A percentile compares a stretch with the other conserved stretches of the same genome.
phyloP scores from a whole-genome alignment of 2,329 filamentous ascomycete genomes.

The Sarocladium oryzae region DNA sequence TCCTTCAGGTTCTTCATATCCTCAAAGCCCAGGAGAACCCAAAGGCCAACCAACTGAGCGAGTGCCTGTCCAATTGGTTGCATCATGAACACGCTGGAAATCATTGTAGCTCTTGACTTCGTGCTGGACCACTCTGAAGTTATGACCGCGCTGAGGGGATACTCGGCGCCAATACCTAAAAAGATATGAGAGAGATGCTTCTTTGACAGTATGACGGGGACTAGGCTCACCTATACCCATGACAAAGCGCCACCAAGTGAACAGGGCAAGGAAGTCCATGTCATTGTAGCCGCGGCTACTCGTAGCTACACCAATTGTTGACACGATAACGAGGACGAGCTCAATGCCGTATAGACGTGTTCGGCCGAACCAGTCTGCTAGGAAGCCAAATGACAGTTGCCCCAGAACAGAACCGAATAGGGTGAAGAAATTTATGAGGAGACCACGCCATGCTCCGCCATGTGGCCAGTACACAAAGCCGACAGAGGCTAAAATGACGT shows the following conservation, averaged over 20 bases:
- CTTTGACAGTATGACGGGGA: not conserved
- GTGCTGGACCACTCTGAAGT: conserved; percentile 60
- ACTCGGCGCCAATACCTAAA: conserved; percentile 59
- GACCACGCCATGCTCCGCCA: conserved; percentile 35
- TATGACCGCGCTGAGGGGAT: conserved; percentile 61
- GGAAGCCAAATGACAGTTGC: conserved; percentile 45
- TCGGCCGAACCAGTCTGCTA: conserved; percentile 48
- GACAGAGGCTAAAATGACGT: conserved; percentile 46
- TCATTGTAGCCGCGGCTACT: conserved; percentile 32
- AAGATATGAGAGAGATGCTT: conserved; percentile 10
- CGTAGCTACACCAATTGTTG: conserved; percentile 42
- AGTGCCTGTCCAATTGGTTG: conserved; percentile 62
- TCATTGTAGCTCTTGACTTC: conserved; percentile 59
- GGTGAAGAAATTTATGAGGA: conserved; percentile 47
- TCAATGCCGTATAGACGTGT: conserved; percentile 51
- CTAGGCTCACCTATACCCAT: not conserved
- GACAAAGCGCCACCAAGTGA: conserved; percentile 17
- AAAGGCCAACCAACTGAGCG: conserved; percentile 35
- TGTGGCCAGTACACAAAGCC: conserved; percentile 47
- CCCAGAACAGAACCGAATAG: conserved; percentile 42
- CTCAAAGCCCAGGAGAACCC: conserved; percentile 7
- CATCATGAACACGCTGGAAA: conserved; percentile 63
- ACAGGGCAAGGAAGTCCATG: conserved; percentile 42
- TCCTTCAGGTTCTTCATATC: conserved; percentile 5
- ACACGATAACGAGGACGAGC: conserved; percentile 48